Evolutionary conservation across 306 rosid genomes (phyloP).

Genomic region (Castanopsis chinensis): DNA sequence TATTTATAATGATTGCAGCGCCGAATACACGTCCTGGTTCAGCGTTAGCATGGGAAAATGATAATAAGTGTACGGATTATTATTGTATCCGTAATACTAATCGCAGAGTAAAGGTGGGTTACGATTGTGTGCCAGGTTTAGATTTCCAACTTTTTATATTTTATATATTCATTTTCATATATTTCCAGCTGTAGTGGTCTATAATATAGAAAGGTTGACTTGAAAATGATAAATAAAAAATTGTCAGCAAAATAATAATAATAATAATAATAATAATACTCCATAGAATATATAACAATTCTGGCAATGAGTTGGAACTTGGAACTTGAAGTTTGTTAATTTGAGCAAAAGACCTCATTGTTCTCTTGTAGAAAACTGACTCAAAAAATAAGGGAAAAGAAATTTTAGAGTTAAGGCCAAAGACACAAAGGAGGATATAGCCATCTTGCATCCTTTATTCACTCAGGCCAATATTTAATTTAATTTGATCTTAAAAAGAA

Average conservation of each 20-base stretch:
- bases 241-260: slow-evolving; percentile 25
- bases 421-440: too few species aligned
- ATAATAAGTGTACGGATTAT: slow-evolving; percentile 25
- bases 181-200: slow-evolving; percentile 54
- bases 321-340: neutral
- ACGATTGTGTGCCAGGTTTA: slow-evolving; percentile 41
- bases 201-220: slow-evolving; percentile 35
- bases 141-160: slow-evolving; percentile 32
- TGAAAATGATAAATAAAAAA: slow-evolving; percentile 17
- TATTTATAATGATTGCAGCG: slow-evolving; percentile 17
- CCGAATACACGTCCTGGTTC: slow-evolving; percentile 26
- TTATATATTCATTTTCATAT: slow-evolving; percentile 21
- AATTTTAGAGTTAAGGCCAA: too few species aligned
- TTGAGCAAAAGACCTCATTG: too few species aligned
- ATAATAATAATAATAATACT: neutral
- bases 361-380: too few species aligned
- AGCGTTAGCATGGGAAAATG: slow-evolving; percentile 1
- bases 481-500: too few species aligned
- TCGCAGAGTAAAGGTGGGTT: neutral
- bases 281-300: neutral
- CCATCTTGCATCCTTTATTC: too few species aligned
- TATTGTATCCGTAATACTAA: slow-evolving; percentile 10
- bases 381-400: too few species aligned
- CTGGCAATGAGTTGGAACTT: neutral
- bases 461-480: too few species aligned